phyloP scores from a whole-genome alignment of 2,329 filamentous ascomycete genomes.

The Ciborinia camelliae region DNA sequence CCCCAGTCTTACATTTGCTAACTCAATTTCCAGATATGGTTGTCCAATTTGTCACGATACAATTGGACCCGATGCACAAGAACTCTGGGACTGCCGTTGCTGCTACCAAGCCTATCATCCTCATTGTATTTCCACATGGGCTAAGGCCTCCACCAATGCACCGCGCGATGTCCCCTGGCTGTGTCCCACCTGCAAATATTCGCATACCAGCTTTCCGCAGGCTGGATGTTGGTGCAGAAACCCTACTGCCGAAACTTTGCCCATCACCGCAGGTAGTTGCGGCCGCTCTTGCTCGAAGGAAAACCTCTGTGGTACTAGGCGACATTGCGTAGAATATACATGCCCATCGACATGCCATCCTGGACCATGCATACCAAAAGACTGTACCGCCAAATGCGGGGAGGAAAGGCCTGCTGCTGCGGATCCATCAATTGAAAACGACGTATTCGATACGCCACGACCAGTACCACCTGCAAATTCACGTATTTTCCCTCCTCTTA shows the following conservation, averaged over 20 bases:
- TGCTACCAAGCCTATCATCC: background rate
- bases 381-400: background rate
- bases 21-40: background rate
- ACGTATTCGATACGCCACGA: background rate
- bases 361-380: background rate
- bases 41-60: background rate
- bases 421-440: too few relatives aligned
- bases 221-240: constrained; percentile 2
- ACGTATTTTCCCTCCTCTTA: background rate
- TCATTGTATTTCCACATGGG: background rate
- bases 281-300: background rate
- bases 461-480: background rate
- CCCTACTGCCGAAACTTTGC: background rate
- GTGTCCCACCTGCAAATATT: background rate
- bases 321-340: background rate
- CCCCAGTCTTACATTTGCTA: background rate
- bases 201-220: background rate
- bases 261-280: background rate
- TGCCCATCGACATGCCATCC: constrained; percentile 12
- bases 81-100: background rate
- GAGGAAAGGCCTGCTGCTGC: background rate
- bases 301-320: background rate
- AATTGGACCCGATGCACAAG: background rate
- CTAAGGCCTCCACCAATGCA: too few relatives aligned
- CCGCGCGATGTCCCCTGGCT: background rate